Evolutionary conservation across 2,329 filamentous ascomycete genomes (phyloP), one percentile per base, ranked within the genome.

Genomic region (Aspergillus brasiliensis): DNA sequence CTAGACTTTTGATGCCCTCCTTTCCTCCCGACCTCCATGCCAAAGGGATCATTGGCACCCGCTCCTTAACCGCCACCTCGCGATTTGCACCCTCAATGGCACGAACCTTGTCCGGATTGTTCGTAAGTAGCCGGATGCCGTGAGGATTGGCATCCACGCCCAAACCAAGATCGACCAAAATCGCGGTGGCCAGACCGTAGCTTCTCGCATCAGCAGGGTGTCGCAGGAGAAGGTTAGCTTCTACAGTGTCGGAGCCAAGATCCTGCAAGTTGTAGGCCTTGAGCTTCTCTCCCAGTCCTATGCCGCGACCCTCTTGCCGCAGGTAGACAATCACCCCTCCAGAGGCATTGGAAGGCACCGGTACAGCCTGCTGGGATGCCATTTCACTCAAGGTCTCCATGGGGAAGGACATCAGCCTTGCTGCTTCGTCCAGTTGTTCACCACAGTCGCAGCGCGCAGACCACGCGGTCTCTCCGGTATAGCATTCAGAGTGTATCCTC

Each of bases 211-310:
- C 95, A 1, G 95, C 95, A 0, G 95, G 95, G 76, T 99, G 95
- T 47, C 95, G 83, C 44, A 99, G 81, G 23, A 98, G 76, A 48
- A 99, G 79, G 70, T 99, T 99, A 2, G 95, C 95, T 78, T 99
- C 92, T 37, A 98, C 96, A 0, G 95, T 99, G 77, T 99, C 95
- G n/a, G 91, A 93, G 0, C 95, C 95, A 25, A 99, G 81, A 77
- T 99, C 95, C 75, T 99, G 95, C 46, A 99, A 82, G 72, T 99
- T 99, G 77, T 99, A 99, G 4, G 95, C 95, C 78, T 99, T 98
- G 40, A 99, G 83, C 77, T 99, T 99, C 79, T 97, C 93, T 2
- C 91, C 90, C 0, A 99, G 83, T 0, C 95, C 95, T 65, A 99
- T 99, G 2, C 95, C 95, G 23, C 95, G 90, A 0, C 95, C 95